phyloP scores from a whole-genome alignment of 768 basidiomycete species.

The Pilatotrama ljubarskyi region DNA sequence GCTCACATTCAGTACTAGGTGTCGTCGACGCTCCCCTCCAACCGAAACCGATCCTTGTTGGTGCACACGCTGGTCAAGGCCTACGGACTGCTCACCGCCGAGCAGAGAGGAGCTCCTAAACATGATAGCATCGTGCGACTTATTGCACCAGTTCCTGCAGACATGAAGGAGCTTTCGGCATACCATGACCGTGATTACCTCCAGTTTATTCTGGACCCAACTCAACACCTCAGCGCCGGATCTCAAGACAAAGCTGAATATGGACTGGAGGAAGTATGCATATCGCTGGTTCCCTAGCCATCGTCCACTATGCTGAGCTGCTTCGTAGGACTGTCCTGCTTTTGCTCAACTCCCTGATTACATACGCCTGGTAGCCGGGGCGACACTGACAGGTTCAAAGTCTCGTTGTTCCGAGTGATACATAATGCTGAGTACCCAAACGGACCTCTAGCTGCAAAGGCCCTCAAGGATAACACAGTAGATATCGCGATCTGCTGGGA shows the following conservation, averaged over 20 bases:
- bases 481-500: conserved; percentile 87
- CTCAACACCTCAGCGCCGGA: neutral
- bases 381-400: conserved; percentile 58
- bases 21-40: conserved; percentile 66
- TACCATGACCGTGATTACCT: conserved; percentile 79
- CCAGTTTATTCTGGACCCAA: conserved; percentile 46
- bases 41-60: conserved; percentile 60
- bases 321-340: conserved; percentile 72
- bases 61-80: conserved; percentile 65
- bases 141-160: conserved; percentile 56
- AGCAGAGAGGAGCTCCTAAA: conserved; percentile 26
- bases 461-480: conserved; percentile 49
- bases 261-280: conserved; percentile 59
- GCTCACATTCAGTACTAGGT: too few species aligned
- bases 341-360: conserved; percentile 74
- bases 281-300: too few species aligned
- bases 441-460: conserved; percentile 56
- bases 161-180: conserved; percentile 52
- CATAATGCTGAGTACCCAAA: too few species aligned
- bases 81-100: conserved; percentile 46
- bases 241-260: conserved; percentile 38
- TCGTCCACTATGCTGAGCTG: neutral
- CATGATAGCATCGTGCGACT: conserved; percentile 35
- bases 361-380: conserved; percentile 71
- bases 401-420: too few species aligned